Percentiles rank a stretch among this genome's conserved stretches.
Evolutionary conservation across 805 yeast species (phyloP).

Genomic region (Teunomyces stri): DNA sequence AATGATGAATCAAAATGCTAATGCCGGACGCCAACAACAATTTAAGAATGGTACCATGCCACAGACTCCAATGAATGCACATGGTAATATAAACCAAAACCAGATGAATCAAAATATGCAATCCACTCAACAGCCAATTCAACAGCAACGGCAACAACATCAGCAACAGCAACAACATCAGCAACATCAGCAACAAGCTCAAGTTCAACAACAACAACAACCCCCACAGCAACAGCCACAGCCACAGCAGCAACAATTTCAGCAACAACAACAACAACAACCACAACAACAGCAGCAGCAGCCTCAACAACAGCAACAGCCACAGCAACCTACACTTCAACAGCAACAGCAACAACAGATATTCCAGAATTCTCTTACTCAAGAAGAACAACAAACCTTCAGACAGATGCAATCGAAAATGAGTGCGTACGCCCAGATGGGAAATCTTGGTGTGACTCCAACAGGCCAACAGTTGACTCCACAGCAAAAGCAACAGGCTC

Average conservation of each 20-base stretch:
- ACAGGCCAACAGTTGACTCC: constrained; percentile 39
- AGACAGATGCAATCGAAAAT: constrained; percentile 39
- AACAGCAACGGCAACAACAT: constrained; percentile 15
- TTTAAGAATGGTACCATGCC: not conserved
- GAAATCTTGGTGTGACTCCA: constrained; percentile 44
- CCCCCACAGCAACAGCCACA: constrained; percentile 18
- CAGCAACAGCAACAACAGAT: constrained; percentile 46
- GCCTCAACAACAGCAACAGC: constrained; percentile 11
- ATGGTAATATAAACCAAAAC: not conserved
- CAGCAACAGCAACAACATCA: constrained; percentile 16
- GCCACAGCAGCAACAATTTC: constrained; percentile 7
- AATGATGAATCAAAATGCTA: not conserved
- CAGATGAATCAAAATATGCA: not conserved
- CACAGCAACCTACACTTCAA: constrained; percentile 9
- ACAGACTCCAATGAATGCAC: not conserved
- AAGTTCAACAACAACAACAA: constrained; percentile 17
- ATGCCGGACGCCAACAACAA: not conserved
- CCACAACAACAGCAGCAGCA: constrained; percentile 17
- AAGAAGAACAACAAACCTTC: constrained; percentile 42
- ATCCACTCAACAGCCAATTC: constrained; percentile 16
- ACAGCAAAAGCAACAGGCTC: constrained; percentile 44
- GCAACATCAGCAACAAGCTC: constrained; percentile 8
- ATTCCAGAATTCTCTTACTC: constrained; percentile 39
- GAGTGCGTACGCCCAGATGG: constrained; percentile 41
- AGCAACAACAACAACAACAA: constrained; percentile 18